Base-by-base conservation (phyloP, 2,329 filamentous ascomycete species). In the Ploettnerulaceae sp. region DNA sequence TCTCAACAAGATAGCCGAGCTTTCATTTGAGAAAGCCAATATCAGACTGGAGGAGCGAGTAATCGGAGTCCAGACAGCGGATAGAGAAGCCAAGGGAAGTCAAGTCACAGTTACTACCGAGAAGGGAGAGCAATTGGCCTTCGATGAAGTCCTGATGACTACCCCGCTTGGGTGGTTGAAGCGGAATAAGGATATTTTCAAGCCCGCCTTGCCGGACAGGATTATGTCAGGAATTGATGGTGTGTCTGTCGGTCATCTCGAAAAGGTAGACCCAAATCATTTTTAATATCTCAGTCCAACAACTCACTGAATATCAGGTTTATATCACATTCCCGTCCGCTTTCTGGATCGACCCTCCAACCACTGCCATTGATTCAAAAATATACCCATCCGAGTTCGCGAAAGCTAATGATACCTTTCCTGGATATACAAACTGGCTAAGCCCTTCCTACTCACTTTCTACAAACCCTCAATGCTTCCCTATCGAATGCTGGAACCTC, bases 401-500 rank as follows among this genome's bases (percentile, higher is more conserved):
- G 4, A 11, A 15, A 39, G 29, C 35, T 31, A 46, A 52, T 21
- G 42, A 49, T 11, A 53, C 51, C 4, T 60, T 58, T 22, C 51
- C 57, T 0, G 71, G 75, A 33, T 83, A 81, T 63, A 76, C 72
- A 11, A 74, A 81, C 54, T 87, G 80, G 69, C 71, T 81, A 18
- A 62, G 73, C 3, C 82, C 82, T 20, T 57, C 55, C 5, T 85
- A 85, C 63, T 69, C 76, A 1, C 46, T 64, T 0, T 60, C 68
- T 32, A 75, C 74, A 0, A 73, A 75, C 37, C 70, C 72, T 1
- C 52, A 69, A 2, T 61, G 66, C 50, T 85, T 79, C 79, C 71
- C 74, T 51, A 76, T 81, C 66, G 75, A 82, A 69, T 73, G 72
- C 50, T 66, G 84, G 47, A 81, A 82, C n/a, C 71, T 86, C 15